Evolutionary conservation across 2,329 filamentous ascomycete species (phyloP).

Genomic region (Cordyceps sp.): DNA sequence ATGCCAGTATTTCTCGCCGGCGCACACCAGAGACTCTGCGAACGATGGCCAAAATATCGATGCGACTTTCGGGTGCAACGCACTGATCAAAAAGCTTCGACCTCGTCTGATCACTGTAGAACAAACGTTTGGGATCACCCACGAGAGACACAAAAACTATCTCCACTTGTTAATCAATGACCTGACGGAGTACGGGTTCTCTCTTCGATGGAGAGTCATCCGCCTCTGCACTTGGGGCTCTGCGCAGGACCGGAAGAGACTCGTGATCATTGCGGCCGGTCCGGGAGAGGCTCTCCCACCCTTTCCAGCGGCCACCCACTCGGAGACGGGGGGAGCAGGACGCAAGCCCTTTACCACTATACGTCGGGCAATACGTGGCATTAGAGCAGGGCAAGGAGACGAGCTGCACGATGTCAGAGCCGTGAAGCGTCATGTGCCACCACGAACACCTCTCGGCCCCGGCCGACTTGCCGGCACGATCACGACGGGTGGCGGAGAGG

Average conservation of each 20-base stretch:
- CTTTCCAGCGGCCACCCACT: constrained; percentile 48
- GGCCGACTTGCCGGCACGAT: constrained; percentile 38
- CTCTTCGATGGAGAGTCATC: constrained; percentile 50
- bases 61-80: constrained; percentile 32
- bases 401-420: constrained; percentile 21
- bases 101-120: constrained; percentile 64
- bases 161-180: constrained; percentile 45
- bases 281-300: constrained; percentile 54
- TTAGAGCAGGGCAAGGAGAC: constrained; percentile 15
- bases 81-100: constrained; percentile 37
- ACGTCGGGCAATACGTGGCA: constrained; percentile 19
- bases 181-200: constrained; percentile 50
- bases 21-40: constrained; percentile 50
- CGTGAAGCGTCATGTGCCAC: constrained; percentile 11
- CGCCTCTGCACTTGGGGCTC: constrained; percentile 32
- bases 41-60: constrained; percentile 57
- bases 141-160: constrained; percentile 31
- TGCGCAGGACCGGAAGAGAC: constrained; percentile 29
- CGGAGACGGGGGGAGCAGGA: constrained; percentile 16
- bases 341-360: constrained; percentile 27
- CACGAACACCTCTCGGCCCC: constrained; percentile 23
- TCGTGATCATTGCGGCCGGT: constrained; percentile 41
- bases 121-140: constrained; percentile 55
- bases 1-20: constrained; percentile 60
- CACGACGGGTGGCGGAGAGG: constrained; percentile 44